phyloP scores from a whole-genome alignment of 2,329 filamentous ascomycete species.

The Verticillium nubilum region DNA sequence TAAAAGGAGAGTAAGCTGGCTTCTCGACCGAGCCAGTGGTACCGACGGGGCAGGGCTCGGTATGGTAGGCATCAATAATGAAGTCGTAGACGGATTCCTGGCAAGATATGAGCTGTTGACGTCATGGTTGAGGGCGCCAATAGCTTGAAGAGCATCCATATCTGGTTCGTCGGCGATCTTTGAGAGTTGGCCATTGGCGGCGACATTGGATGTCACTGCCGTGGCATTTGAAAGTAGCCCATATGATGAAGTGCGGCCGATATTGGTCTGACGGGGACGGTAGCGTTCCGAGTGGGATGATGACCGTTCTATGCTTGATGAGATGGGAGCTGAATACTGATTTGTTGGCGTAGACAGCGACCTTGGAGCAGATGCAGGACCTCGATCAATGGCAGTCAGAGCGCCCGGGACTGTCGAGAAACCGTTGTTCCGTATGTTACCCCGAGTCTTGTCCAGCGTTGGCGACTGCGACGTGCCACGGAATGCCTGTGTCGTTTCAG shows the following conservation, averaged over 20 bases:
- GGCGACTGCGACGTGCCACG: not conserved
- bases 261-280: slow-evolving; percentile 13
- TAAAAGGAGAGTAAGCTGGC: slow-evolving; percentile 52
- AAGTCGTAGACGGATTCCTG: slow-evolving; percentile 20
- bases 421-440: not conserved
- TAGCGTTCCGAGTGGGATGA: slow-evolving; percentile 6
- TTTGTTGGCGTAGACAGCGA: not conserved
- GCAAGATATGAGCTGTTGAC: slow-evolving; percentile 1
- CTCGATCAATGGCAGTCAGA: not conserved
- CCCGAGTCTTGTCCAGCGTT: not conserved
- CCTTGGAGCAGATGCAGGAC: not conserved
- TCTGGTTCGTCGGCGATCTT: slow-evolving; percentile 8
- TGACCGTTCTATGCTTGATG: slow-evolving; percentile 8
- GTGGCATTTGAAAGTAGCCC: slow-evolving; percentile 21
- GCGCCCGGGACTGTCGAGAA: not conserved
- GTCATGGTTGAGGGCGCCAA: slow-evolving; percentile 3
- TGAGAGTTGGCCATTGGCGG: slow-evolving; percentile 9
- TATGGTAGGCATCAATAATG: slow-evolving; percentile 42
- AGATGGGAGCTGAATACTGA: not conserved
- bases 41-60: slow-evolving; percentile 38
- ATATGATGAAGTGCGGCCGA: slow-evolving; percentile 19
- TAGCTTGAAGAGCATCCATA: slow-evolving; percentile 17
- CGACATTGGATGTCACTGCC: slow-evolving; percentile 8
- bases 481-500: not conserved
- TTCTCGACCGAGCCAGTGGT: slow-evolving; percentile 53